phyloP scores from a whole-genome alignment of 352 stramenopile species.

The Phytophthora hybrid region DNA sequence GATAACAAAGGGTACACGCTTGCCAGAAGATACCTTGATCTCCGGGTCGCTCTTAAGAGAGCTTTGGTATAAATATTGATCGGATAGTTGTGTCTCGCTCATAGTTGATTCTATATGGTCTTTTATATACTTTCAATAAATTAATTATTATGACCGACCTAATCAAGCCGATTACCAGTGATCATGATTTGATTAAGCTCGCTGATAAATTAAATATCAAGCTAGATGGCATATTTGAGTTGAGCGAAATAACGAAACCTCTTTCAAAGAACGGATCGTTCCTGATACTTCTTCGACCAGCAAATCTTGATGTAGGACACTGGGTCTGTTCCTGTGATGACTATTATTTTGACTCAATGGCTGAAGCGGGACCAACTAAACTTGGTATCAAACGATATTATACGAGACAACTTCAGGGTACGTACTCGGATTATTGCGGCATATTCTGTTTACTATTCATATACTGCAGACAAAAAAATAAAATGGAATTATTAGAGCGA shows the following conservation, averaged over 20 bases:
- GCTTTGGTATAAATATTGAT: neutral
- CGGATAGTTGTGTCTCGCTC: too few relatives aligned
- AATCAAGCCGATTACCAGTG: neutral
- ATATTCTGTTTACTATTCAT: too few relatives aligned
- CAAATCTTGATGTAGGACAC: neutral
- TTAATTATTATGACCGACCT: neutral
- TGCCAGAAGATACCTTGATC: neutral
- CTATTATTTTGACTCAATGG: too few relatives aligned
- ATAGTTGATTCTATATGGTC: neutral
- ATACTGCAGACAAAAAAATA: too few relatives aligned
- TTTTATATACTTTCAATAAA: too few relatives aligned
- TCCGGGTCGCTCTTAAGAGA: neutral
- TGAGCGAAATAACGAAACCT: neutral
- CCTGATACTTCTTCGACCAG: neutral
- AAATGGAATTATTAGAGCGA: too few relatives aligned
- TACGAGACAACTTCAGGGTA: too few relatives aligned
- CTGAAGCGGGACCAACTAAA: neutral
- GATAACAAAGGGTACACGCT: conserved; percentile 1
- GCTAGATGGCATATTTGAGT: neutral
- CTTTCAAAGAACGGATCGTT: neutral
- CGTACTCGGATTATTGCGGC: too few relatives aligned
- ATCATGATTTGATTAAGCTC: neutral
- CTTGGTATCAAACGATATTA: conserved; percentile 1
- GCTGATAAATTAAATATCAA: neutral
- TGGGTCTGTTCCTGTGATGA: too few relatives aligned